Percentiles rank a stretch among this genome's conserved stretches.
These are phyloP conservation scores for Adansonia rubrostipa DNA, from an alignment of 441 rosid genomes.

Conservation along the genomic window DNA sequence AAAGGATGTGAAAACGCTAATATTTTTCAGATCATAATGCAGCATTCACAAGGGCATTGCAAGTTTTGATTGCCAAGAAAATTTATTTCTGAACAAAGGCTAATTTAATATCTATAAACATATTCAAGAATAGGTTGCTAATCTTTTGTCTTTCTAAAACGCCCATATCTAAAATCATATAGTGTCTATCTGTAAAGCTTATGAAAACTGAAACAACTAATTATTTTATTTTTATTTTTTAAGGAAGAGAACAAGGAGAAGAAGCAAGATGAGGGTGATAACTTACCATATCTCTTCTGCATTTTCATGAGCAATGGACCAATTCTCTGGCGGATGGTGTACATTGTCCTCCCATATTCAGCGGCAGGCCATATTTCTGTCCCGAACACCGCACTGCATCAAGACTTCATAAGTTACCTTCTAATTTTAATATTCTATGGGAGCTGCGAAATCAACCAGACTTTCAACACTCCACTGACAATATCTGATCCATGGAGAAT, in stretches of 20 bases:
- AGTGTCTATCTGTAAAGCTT: not conserved
- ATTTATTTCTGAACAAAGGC: not conserved
- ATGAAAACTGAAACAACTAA: not conserved
- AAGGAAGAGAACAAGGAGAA: not conserved
- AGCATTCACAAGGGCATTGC: not conserved
- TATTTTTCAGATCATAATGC: not conserved
- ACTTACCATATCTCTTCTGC: constrained; percentile 83
- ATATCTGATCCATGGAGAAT: not conserved
- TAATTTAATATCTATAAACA: not conserved
- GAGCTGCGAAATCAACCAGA: not conserved
- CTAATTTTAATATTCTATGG: not conserved
- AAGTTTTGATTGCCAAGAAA: not conserved
- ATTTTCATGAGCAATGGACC: constrained; percentile 77
- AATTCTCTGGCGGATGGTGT: constrained; percentile 86
- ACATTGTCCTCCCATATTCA: constrained; percentile 93
- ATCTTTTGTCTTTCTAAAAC: not conserved
- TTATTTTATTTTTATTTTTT: not conserved
- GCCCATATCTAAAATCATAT: not conserved
- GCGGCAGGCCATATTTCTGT: constrained; percentile 96
- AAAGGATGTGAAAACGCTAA: constrained; percentile 23
- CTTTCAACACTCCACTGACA: not conserved
- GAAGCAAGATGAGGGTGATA: not conserved
- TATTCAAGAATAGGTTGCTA: not conserved
- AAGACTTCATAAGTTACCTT: constrained; percentile 30
- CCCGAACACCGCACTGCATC: constrained; percentile 94